phyloP scores from a whole-genome alignment of 2,329 filamentous ascomycete species.

The Trichoderma guizhouense region DNA sequence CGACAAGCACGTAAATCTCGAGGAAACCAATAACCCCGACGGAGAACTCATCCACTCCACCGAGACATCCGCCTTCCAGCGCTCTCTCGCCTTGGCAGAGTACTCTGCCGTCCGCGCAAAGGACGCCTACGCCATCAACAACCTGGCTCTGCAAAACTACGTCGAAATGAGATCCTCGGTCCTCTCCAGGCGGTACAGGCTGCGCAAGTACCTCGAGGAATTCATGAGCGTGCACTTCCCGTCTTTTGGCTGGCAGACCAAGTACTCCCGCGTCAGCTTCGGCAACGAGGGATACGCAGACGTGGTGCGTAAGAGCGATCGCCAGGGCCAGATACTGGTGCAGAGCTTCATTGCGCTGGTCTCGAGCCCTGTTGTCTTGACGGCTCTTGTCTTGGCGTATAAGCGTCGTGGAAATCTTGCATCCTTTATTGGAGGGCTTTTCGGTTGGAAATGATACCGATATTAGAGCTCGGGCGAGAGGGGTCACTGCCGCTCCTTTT shows the following conservation, averaged over 20 bases:
- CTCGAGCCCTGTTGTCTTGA: conserved; percentile 31
- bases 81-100: conserved; percentile 62
- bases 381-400: conserved; percentile 27
- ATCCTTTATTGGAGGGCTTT: conserved; percentile 1
- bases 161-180: conserved; percentile 90
- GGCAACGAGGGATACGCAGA: conserved; percentile 89
- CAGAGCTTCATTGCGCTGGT: conserved; percentile 39
- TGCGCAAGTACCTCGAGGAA: conserved; percentile 87
- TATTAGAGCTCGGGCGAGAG: neutral
- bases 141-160: conserved; percentile 88
- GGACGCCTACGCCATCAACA: conserved; percentile 87
- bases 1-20: conserved; percentile 58
- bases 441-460: conserved; percentile 4
- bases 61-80: conserved; percentile 51
- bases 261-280: conserved; percentile 90
- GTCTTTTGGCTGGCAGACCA: conserved; percentile 79
- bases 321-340: conserved; percentile 63
- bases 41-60: conserved; percentile 33
- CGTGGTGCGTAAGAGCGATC: conserved; percentile 65
- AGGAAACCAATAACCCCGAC: conserved; percentile 43
- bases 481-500: neutral
- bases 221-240: conserved; percentile 73
- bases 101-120: conserved; percentile 72
- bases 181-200: conserved; percentile 68
- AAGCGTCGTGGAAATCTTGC: conserved; percentile 27